phyloP scores from a whole-genome alignment of 1,284 basidiomycete species.

The Microbotryomycetes sp. region DNA sequence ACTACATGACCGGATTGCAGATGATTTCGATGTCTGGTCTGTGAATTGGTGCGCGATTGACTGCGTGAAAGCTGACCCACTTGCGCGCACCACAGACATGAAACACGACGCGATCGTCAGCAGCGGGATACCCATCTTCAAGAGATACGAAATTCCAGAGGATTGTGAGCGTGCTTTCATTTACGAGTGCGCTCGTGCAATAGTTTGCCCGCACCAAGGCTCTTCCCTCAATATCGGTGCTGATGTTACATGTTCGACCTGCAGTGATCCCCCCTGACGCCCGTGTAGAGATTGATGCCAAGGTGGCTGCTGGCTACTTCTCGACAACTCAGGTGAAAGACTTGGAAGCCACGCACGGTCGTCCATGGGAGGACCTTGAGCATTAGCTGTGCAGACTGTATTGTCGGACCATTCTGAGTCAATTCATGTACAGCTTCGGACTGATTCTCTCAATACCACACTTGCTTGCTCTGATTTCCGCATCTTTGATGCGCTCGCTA shows the following conservation, averaged over 20 bases:
- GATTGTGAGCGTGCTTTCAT: not conserved
- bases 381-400: conserved; percentile 12
- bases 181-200: not conserved
- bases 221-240: too few species aligned
- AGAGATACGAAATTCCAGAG: conserved; percentile 75
- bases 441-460: too few species aligned
- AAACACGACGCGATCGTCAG: conserved; percentile 90
- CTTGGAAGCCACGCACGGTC: conserved; percentile 78
- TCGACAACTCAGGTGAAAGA: conserved; percentile 70
- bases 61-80: too few species aligned
- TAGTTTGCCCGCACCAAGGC: not conserved
- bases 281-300: conserved; percentile 89
- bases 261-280: conserved; percentile 82
- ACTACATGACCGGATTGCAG: conserved; percentile 34
- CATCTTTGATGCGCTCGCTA: too few species aligned
- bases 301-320: conserved; percentile 70
- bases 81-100: conserved; percentile 49
- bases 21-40: conserved; percentile 71
- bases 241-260: not conserved
- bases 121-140: conserved; percentile 74
- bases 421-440: too few species aligned
- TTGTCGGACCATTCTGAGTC: too few species aligned
- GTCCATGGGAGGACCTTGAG: conserved; percentile 53
- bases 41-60: too few species aligned
- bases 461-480: too few species aligned